Evolutionary conservation across 2,329 filamentous ascomycete species (phyloP).

Genomic region (Colletotrichum godetiae): DNA sequence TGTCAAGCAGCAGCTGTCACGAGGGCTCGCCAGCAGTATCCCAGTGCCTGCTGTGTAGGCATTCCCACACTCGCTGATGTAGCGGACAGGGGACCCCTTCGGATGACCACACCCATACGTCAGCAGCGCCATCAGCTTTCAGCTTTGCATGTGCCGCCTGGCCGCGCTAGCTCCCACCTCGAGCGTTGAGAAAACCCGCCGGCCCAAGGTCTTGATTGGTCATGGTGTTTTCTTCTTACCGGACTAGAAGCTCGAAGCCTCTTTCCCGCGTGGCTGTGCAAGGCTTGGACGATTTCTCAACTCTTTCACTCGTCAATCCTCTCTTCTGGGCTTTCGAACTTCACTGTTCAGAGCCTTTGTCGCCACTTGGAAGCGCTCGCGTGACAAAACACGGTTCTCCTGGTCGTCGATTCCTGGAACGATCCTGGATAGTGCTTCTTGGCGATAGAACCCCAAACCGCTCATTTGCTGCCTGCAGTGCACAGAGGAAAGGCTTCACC

Average conservation of each 20-base stretch:
- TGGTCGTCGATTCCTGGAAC: neutral
- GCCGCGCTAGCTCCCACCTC: constrained; percentile 5
- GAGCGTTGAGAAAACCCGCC: neutral
- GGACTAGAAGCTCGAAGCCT: constrained; percentile 9
- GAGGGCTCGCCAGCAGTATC: neutral
- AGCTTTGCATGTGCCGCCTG: constrained; percentile 14
- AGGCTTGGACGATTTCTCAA: constrained; percentile 12
- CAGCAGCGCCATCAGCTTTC: constrained; percentile 8
- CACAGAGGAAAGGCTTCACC: neutral
- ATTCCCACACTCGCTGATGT: neutral
- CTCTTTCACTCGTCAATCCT: neutral
- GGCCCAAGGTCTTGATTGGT: constrained; percentile 14
- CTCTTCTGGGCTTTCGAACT: neutral
- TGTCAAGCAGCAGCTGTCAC: neutral
- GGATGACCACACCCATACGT: constrained; percentile 1
- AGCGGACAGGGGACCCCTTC: neutral
- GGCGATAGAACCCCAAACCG: neutral
- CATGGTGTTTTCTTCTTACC: neutral
- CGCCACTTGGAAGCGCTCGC: constrained; percentile 24
- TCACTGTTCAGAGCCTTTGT: neutral
- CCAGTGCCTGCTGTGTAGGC: neutral
- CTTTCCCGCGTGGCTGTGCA: constrained; percentile 29
- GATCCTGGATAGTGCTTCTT: constrained; percentile 7
- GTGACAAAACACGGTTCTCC: constrained; percentile 13
- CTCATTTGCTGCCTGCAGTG: neutral